phyloP scores from a whole-genome alignment of 116 monocot species.

The Posidonia oceanica region DNA sequence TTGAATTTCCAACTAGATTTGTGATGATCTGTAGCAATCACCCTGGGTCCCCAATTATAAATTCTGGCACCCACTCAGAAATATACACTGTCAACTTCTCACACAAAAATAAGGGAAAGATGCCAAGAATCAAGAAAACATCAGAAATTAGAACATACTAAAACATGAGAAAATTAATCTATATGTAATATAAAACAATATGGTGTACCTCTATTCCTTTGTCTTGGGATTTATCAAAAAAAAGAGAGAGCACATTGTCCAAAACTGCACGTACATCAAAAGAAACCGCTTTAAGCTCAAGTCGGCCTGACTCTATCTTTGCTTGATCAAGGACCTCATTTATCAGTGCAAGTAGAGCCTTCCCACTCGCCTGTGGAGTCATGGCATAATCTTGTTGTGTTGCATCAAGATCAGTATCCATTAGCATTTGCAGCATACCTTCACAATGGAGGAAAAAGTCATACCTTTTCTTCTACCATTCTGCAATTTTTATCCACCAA shows the following conservation, averaged over 20 bases:
- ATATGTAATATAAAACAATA: no score
- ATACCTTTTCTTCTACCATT: not conserved
- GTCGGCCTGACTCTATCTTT: conserved; percentile 84
- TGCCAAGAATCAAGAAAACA: conserved; percentile 9
- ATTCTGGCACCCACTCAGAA: conserved; percentile 52
- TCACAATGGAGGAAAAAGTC: conserved; percentile 4
- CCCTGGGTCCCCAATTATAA: conserved; percentile 67
- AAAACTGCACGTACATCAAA: conserved; percentile 68
- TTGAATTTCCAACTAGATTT: conserved; percentile 83
- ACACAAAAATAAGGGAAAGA: not conserved
- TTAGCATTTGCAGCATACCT: conserved; percentile 93
- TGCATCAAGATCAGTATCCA: conserved; percentile 33
- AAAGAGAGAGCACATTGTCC: conserved; percentile 20
- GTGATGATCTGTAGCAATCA: conserved; percentile 82
- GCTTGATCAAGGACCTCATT: conserved; percentile 92
- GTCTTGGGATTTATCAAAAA: no score
- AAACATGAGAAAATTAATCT: conserved; percentile 12
- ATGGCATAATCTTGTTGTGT: no score
- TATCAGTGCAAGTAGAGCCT: conserved; percentile 57
- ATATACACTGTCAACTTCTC: conserved; percentile 51
- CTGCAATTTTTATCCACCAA: no score
- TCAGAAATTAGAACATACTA: not conserved
- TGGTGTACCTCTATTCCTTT: no score
- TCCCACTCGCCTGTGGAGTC: conserved; percentile 81
- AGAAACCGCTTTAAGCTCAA: conserved; percentile 72